Evolutionary conservation across 2,329 filamentous ascomycete genomes (phyloP).

Genomic region (Clathrospora elynae): DNA sequence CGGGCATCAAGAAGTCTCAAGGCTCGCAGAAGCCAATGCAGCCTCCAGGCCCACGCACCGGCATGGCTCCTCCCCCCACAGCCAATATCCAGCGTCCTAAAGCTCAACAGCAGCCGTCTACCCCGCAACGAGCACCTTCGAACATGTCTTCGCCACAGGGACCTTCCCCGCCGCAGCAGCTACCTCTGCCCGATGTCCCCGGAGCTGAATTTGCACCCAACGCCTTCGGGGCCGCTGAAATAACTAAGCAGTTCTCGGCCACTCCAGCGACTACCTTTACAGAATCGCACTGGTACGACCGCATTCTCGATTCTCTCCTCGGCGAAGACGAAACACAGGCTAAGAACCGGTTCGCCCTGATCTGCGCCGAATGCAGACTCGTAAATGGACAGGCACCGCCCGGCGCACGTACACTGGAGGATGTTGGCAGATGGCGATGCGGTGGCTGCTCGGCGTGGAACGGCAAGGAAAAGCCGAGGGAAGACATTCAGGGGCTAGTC

Average conservation of each 20-base stretch:
- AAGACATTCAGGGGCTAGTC: constrained; percentile 60
- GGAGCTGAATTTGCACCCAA: constrained; percentile 76
- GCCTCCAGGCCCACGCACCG: constrained; percentile 53
- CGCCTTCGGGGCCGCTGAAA: constrained; percentile 56
- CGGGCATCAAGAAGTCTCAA: constrained; percentile 38
- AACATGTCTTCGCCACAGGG: constrained; percentile 26
- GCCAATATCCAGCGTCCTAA: constrained; percentile 63
- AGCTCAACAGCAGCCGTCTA: constrained; percentile 34
- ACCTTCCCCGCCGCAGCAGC: constrained; percentile 26
- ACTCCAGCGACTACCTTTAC: constrained; percentile 46
- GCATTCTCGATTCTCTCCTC: constrained; percentile 86
- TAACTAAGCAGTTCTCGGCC: constrained; percentile 39
- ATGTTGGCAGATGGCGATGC: constrained; percentile 87
- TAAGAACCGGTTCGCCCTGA: constrained; percentile 86
- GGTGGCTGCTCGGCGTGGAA: constrained; percentile 83
- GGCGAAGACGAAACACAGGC: constrained; percentile 93
- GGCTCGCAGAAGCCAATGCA: constrained; percentile 35
- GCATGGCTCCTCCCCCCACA: constrained; percentile 65
- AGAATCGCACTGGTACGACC: constrained; percentile 86
- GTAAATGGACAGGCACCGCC: constrained; percentile 97
- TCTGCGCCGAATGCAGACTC: constrained; percentile 80
- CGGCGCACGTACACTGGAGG: constrained; percentile 74
- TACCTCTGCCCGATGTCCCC: constrained; percentile 23
- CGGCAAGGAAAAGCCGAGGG: constrained; percentile 75
- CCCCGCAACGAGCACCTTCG: constrained; percentile 30